Evolutionary conservation across 2,329 filamentous ascomycete species (phyloP), one percentile per base, ranked within the genome.

Genomic region (Clonostachys chloroleuca): DNA sequence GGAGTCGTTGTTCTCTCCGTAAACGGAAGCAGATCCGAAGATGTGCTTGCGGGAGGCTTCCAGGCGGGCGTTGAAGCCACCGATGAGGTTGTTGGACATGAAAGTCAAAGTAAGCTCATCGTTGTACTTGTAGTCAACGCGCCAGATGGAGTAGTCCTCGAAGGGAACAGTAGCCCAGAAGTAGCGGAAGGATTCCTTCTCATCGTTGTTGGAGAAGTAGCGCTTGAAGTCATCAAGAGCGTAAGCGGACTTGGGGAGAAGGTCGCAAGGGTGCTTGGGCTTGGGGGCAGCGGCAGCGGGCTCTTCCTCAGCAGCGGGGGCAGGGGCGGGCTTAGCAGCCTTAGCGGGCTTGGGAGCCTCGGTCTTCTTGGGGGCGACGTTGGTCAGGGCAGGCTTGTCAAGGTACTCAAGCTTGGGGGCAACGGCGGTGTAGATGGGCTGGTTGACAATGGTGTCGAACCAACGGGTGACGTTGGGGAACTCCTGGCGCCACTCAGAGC

Each of bases 61-160:
- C 51, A 99, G 89, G 80, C 94, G 94, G 70, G 84, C 82, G 78
- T 96, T 95, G 84, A 99, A 96, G 70, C 94, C 94, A 74, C 89
- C 92, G 68, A 99, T 92, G 72, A 97, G 78, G 84, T 99, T 99
- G 81, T 87, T 89, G 60, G 90, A 92, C 94, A 99, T 99, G 88
- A 99, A 99, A 65, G 87, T 88, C 73, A 94, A 78, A 66, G 90
- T 96, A 59, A 99, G 83, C 84, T 99, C 94, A 52, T 96, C 85
- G 74, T 96, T 95, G 83, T 99, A 99, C 86, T 96, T 96, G 86
- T 96, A 99, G 74, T 92, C 86, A 60, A 92, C 77, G 70, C 83
- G 84, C 90, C 91, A 99, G 70, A 99, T 75, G 48, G 91, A 95
- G 83, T 94, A 99, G 75, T 99, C 94, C 56, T 91, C 86, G 60